phyloP scores from a whole-genome alignment of 345 rosid species.

The Raphanus raphanistrum region DNA sequence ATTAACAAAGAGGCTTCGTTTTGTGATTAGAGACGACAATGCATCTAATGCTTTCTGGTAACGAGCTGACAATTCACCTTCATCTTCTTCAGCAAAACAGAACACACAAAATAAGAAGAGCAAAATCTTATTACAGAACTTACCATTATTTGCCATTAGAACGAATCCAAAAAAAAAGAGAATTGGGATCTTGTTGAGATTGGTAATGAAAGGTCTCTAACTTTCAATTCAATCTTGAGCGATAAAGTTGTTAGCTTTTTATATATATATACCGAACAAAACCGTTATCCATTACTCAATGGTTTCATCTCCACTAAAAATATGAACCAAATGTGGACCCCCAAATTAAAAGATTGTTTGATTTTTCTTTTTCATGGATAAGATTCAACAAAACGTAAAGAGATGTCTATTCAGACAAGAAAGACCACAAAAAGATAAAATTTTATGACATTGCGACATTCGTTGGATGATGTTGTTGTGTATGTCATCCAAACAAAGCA shows the following conservation, averaged over 20 bases:
- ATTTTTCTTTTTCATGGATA: background rate
- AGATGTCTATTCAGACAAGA: background rate
- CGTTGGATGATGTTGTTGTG: background rate
- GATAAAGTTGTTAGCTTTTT: constrained; percentile 22
- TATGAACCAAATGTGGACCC: constrained; percentile 21
- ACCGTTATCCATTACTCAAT: constrained; percentile 34
- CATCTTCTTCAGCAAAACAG: constrained; percentile 30
- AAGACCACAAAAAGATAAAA: background rate
- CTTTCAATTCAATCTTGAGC: constrained; percentile 17
- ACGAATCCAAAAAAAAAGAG: background rate
- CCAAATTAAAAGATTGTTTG: background rate
- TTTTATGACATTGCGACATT: constrained; percentile 9
- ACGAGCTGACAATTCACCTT: constrained; percentile 40
- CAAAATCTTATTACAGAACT: background rate
- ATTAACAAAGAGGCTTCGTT: constrained; percentile 69
- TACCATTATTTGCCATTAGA: constrained; percentile 30
- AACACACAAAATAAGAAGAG: background rate
- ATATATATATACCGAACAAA: constrained; percentile 34
- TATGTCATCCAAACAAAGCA: constrained; percentile 22
- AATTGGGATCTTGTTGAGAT: constrained; percentile 19
- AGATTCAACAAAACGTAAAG: background rate
- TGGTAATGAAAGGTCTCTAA: constrained; percentile 29
- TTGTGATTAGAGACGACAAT: constrained; percentile 79
- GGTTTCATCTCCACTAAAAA: constrained; percentile 25
- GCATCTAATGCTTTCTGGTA: constrained; percentile 74